A percentile compares a stretch with the other conserved stretches of the same genome.
Evolutionary conservation across 2,329 filamentous ascomycete genomes (phyloP).

Genomic region (Ophiostoma fasciatum): DNA sequence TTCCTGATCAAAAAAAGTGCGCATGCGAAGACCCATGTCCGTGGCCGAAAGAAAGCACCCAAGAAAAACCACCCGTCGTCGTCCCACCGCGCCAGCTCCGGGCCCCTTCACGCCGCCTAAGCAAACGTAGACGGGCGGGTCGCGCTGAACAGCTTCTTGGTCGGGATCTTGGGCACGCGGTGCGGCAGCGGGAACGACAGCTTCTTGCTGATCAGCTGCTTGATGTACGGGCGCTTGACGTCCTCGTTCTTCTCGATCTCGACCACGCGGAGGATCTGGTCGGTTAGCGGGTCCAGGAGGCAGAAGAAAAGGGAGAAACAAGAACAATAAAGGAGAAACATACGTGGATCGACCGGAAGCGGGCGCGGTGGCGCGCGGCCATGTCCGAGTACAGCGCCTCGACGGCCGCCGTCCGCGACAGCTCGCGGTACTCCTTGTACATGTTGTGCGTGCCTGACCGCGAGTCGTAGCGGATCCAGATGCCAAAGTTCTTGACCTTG

Average conservation of each 20-base stretch:
- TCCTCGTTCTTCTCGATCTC: conserved; percentile 91
- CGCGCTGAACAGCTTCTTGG: conserved; percentile 85
- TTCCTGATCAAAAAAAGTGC: conserved; percentile 3
- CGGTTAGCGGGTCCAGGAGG: conserved; percentile 14
- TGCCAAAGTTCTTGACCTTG: conserved; percentile 99
- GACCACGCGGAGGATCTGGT: conserved; percentile 90
- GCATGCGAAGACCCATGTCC: conserved; percentile 21
- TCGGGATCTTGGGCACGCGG: conserved; percentile 69
- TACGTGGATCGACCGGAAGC: conserved; percentile 98
- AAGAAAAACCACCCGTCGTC: conserved; percentile 36
- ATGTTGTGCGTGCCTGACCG: conserved; percentile 99
- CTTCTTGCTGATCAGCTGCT: conserved; percentile 88
- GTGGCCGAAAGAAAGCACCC: conserved; percentile 46
- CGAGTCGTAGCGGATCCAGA: conserved; percentile 99
- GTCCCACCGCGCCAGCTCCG: background rate
- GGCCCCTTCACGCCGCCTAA: conserved; percentile 39
- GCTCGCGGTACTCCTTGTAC: conserved; percentile 99
- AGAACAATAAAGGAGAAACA: conserved; percentile 22
- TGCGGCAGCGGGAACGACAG: conserved; percentile 98
- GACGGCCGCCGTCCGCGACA: conserved; percentile 89
- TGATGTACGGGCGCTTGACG: conserved; percentile 98
- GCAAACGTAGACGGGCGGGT: conserved; percentile 95
- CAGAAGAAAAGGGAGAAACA: background rate
- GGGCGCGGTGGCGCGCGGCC: conserved; percentile 94
- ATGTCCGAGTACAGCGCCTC: conserved; percentile 98